Evolutionary conservation across 2,329 filamentous ascomycete species (phyloP).

Genomic region (Neospermospora avenae): DNA sequence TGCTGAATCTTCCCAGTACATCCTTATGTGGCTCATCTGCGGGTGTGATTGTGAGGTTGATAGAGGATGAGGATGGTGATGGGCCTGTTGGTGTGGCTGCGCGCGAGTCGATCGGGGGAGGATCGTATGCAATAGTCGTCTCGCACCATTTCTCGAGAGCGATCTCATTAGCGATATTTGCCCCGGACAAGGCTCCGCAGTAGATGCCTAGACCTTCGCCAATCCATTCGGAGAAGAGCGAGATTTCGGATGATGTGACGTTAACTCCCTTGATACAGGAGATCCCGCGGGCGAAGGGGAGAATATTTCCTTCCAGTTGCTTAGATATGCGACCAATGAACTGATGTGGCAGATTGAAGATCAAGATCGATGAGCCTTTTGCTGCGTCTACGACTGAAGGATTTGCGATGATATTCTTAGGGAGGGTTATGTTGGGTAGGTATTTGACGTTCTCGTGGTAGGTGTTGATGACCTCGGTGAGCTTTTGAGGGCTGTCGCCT

Average conservation of each 20-base stretch:
- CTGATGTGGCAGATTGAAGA: constrained; percentile 96
- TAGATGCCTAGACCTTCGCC: constrained; percentile 90
- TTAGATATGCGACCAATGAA: constrained; percentile 88
- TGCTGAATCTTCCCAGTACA: constrained; percentile 62
- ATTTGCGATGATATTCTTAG: constrained; percentile 79
- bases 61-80: constrained; percentile 46
- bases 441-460: constrained; percentile 98
- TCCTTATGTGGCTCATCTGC: constrained; percentile 60
- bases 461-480: constrained; percentile 87
- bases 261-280: constrained; percentile 98
- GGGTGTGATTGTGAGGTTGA: constrained; percentile 48
- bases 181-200: constrained; percentile 90
- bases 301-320: constrained; percentile 79
- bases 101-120: constrained; percentile 81
- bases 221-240: constrained; percentile 92
- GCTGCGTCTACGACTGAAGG: constrained; percentile 78
- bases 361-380: constrained; percentile 77
- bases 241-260: constrained; percentile 80
- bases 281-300: constrained; percentile 89
- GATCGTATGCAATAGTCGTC: constrained; percentile 95
- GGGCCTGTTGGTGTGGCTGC: constrained; percentile 59
- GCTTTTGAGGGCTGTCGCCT: constrained; percentile 70
- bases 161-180: constrained; percentile 95
- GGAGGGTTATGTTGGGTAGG: constrained; percentile 81
- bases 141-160: constrained; percentile 95